These are phyloP conservation scores for Trichoderma afroharzianum DNA, from an alignment of 2,329 filamentous ascomycete species.

Conservation along the genomic window DNA sequence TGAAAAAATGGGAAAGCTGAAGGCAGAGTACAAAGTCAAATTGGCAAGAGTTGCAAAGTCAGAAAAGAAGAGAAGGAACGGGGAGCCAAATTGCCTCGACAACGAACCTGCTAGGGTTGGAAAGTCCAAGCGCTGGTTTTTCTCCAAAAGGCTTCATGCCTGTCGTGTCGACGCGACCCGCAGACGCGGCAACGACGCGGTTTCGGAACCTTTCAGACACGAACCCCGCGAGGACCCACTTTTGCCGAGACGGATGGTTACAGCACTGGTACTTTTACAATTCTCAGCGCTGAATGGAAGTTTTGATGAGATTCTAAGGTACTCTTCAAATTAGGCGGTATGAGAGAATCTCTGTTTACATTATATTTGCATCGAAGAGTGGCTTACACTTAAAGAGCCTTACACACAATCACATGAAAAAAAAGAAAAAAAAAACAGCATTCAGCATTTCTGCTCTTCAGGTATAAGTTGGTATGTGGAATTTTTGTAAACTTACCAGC, in stretches of 20 bases:
- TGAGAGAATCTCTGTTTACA: neutral
- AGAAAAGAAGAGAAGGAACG: neutral
- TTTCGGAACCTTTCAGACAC: neutral
- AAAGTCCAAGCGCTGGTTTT: conserved; percentile 3
- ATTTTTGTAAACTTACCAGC: neutral
- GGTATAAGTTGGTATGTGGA: neutral
- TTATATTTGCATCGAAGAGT: neutral
- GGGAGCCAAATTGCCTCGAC: conserved; percentile 16
- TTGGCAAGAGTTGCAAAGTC: neutral
- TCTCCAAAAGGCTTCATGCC: neutral
- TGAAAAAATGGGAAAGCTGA: neutral
- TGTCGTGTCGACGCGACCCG: conserved; percentile 9
- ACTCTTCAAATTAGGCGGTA: neutral
- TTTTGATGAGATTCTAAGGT: no score
- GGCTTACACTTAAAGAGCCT: neutral
- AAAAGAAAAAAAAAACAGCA: no score
- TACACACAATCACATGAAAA: neutral
- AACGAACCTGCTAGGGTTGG: conserved; percentile 4
- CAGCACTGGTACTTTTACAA: neutral
- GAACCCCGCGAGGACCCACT: neutral
- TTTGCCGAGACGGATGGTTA: neutral
- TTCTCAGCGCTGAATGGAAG: neutral
- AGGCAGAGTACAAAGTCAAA: neutral
- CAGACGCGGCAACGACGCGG: conserved; percentile 13
- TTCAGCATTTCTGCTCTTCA: neutral